Evolutionary conservation across 164 flowering plant genomes (phyloP), one percentile per base, ranked within the genome.

Genomic region (Dillenia turbinata): DNA sequence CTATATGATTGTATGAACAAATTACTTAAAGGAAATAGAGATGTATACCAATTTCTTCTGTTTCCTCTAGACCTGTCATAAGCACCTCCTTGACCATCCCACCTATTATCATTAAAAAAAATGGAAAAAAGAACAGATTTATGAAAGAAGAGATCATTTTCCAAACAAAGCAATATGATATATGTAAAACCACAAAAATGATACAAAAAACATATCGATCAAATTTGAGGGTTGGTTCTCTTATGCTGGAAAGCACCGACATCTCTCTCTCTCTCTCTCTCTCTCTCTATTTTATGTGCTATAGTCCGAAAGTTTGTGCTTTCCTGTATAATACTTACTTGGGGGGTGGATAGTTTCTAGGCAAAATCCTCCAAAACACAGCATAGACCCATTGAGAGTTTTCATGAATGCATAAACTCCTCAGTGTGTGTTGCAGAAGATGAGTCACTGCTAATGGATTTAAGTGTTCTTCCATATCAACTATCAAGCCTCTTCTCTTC

Each of bases 281-380:
- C 8, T 14, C 12, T 17, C 47, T 16, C 22, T 10, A 12, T 17
- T 12, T 9, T n/a, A 12, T 12, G 14, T 12, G 7, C 22, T 43
- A 60, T 24, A 33, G 40, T 33, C 40, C 40, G 40, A 33, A 33
- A 33, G 7, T 33, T 33, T 33, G 40, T 6, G 6, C 0, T 33
- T 33, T 33, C 40, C 40, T 58, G 14, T 49, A 9, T 16, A 56
- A 44, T 56, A 19, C 83, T 79, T 73, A 93, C 98, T 88, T 93
- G 73, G 98, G 98, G 56, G 97, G 98, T 49, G 98, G 98, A 63
- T 85, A 90, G 57, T 93, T 90, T 79, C 98, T 88, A 12, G 98
- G 98, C 75, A 93, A 75, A 79, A 93, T 87, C 78, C 98, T 90
- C 98, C 98, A 93, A 66, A 86, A 93, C 58, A 93, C 97, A 13